Base-by-base conservation (phyloP, 2,329 filamentous ascomycete genomes). In the Venturiaceae sp. region DNA sequence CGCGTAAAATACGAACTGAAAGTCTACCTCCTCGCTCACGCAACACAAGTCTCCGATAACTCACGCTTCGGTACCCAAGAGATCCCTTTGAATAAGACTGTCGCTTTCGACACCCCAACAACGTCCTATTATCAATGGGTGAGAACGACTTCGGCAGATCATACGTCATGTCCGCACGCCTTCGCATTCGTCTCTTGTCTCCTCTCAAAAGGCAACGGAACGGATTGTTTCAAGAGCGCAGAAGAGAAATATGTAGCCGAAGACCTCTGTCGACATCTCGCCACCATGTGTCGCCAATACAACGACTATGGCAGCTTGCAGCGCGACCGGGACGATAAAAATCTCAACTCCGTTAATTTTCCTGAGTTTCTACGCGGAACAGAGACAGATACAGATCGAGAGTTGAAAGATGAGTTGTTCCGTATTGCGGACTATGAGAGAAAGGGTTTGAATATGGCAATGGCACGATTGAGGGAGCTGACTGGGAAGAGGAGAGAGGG, bases 301-400 rank as follows among this genome's bases (percentile, higher is more conserved):
- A 69, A 68, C 53, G 67, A 69, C 53, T 65, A 63, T 21, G 67
- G 66, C 1, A 67, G 63, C 13, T 26, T 62, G 2, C 44, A 39
- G 5, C 63, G 67, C 2, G 67, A 69, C 55, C 23, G 32, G 2
- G 64, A 62, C 1, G 72, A 74, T 57, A 44, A 57, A 36, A 46
- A 46, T 46, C 8, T 46, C 9, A 46, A 46, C n/a, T 46, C 41
- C 14, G 21, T 46, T 3, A 46, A 46, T 46, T 46, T 46, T 26
- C 41, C 41, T 14, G 41, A 46, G 9, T 46, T 46, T 5, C 8
- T 26, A 1, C 19, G 19, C n/a, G n/a, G n/a, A n/a, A n/a, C n/a
- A n/a, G n/a, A n/a, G n/a, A n/a, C n/a, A 11, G 41, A 26, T 8
- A 26, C 11, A 13, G 41, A 46, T 46, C 9, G 41, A 23, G 21